Percentiles rank a stretch among this genome's conserved stretches.
Conservation (phyloP, 306 rosid species). For the Rosa rugosa region DNA sequence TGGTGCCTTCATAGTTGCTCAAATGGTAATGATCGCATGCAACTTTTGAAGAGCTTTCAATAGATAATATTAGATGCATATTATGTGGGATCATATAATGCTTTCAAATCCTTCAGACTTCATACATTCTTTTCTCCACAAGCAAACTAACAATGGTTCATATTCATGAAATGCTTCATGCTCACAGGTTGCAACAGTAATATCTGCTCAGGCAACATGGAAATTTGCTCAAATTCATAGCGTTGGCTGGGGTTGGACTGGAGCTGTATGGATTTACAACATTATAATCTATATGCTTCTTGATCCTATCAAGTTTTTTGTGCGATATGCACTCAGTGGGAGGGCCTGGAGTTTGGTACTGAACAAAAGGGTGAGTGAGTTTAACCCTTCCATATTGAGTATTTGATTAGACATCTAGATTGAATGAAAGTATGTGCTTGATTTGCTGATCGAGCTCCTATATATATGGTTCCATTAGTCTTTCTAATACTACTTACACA, state of each 20-base stretch:
- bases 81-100: background rate
- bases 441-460: background rate
- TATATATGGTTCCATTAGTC: background rate
- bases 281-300: conserved; percentile 12
- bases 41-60: background rate
- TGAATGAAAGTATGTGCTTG: background rate
- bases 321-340: conserved; percentile 20
- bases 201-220: background rate
- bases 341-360: conserved; percentile 19
- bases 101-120: background rate
- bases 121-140: background rate
- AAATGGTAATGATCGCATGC: conserved; percentile 12
- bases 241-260: conserved; percentile 15
- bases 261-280: conserved; percentile 19
- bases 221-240: background rate
- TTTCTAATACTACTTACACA: background rate
- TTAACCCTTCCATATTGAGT: background rate
- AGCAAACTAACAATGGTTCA: background rate
- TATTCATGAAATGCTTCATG: background rate
- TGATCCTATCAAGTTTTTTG: conserved; percentile 16
- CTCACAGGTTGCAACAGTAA: conserved; percentile 16
- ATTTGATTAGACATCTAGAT: background rate
- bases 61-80: background rate
- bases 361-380: conserved; percentile 19
- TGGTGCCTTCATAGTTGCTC: conserved; percentile 23